These are phyloP conservation scores for Myriosclerotinia duriaeana DNA, from an alignment of 2,329 filamentous ascomycete genomes.

Conservation along the genomic window DNA sequence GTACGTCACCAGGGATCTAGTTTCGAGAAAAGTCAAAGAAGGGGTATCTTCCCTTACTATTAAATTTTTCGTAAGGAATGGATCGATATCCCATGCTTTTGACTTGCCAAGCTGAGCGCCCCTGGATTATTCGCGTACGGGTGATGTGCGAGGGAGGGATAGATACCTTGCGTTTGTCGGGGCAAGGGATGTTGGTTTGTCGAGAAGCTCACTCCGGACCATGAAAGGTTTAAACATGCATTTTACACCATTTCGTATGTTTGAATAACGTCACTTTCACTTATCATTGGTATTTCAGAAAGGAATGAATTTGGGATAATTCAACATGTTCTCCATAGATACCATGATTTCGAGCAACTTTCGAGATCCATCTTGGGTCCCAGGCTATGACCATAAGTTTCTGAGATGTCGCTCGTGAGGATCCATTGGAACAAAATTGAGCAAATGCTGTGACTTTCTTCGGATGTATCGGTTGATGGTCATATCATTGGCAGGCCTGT, in stretches of 20 bases:
- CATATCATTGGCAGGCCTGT: no score
- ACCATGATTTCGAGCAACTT: no score
- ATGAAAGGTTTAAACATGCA: not conserved
- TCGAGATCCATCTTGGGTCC: no score
- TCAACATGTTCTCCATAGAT: no score
- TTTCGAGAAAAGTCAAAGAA: not conserved
- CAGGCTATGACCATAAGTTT: no score
- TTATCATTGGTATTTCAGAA: not conserved
- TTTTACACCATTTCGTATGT: not conserved
- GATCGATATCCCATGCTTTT: conserved; percentile 1
- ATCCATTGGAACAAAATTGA: no score
- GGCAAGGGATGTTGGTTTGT: not conserved
- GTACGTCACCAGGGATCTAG: not conserved
- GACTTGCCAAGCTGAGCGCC: not conserved
- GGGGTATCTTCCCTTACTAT: not conserved
- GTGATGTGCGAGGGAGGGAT: not conserved
- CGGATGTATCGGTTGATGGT: no score
- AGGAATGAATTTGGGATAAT: not conserved
- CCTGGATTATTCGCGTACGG: conserved; percentile 14
- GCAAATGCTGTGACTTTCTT: no score
- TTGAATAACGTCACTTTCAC: not conserved
- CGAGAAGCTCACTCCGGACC: no score
- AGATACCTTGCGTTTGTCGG: not conserved
- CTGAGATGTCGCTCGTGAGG: no score
- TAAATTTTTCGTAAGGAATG: not conserved